phyloP scores from a whole-genome alignment of 441 rosid species.

The Populus hybrid region DNA sequence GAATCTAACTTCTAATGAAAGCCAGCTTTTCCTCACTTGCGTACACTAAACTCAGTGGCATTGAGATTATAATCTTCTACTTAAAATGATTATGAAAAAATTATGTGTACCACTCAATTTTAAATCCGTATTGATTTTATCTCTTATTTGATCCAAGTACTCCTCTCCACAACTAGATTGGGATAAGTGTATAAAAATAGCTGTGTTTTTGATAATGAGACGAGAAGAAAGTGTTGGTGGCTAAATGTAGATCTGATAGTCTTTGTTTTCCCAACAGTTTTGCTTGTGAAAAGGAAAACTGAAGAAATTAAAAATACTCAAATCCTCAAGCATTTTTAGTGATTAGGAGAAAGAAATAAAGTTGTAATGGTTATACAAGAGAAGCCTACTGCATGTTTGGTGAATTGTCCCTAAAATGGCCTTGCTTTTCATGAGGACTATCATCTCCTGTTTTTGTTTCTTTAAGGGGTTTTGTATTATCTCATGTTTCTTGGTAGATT shows the following conservation, averaged over 20 bases:
- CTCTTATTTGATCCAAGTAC: background rate
- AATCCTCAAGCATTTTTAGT: background rate
- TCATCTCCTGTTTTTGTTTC: background rate
- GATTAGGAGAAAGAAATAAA: background rate
- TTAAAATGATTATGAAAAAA: no score
- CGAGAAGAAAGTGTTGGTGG: background rate
- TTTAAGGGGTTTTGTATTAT: background rate
- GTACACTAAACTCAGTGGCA: no score
- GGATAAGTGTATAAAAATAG: background rate
- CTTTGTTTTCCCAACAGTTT: background rate
- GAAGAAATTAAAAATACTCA: background rate
- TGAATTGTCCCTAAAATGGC: background rate
- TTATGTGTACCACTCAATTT: background rate
- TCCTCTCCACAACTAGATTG: background rate
- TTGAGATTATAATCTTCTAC: no score
- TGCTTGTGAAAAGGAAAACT: background rate
- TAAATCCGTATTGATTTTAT: background rate
- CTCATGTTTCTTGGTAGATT: background rate
- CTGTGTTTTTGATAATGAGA: background rate
- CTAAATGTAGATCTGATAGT: background rate
- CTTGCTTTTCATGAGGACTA: background rate
- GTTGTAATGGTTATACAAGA: background rate
- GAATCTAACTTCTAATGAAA: no score
- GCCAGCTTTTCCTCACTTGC: no score
- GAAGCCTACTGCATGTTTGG: background rate